Evolutionary conservation across 495 filamentous ascomycete species (phyloP), one percentile per base, ranked within the genome.

Genomic region (Daldinia decipiens): DNA sequence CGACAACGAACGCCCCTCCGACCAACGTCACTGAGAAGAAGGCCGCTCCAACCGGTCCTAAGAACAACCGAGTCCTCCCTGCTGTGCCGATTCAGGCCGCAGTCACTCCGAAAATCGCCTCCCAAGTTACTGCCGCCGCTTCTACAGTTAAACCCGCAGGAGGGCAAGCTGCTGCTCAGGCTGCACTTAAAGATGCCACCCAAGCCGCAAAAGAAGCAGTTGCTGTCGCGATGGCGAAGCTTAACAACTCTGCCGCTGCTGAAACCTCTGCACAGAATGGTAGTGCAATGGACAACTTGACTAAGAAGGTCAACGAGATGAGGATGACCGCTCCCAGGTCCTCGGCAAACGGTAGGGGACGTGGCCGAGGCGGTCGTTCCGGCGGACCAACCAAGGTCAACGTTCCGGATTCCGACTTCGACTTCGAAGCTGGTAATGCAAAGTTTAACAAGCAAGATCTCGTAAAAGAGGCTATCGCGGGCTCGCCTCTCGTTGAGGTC

Each of bases 391-490:
- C 85, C 74, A 95, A 92, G 81, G 85, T 98, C 21, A 95, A 97
- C 62, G 91, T 98, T 31, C 95, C 95, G 0, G 84, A 89, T 36
- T 87, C 91, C 2, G 95, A 98, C 73, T 99, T 93, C 76, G 96
- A 99, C 76, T 99, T 99, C 78, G 89, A 91, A 69, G 88, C 88
- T 8, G 87, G 95, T 53, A 99, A 99, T 75, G 94, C 93, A 15
- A 97, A 97, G 78, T 98, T 99, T 83, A 98, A 96, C 84, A 99
- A 99, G 81, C 90, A 97, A 72, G 94, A 97, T 74, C 80, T 98
- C 34, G 91, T 92, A 17, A 97, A 97, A 80, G 93, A 97, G 77
- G 94, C 93, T 5, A 92, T 94, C 78, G 90, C 92, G 51, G 91
- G 92, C 11, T 89, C 90, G 11, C 90, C 93, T 3, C 70, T 89